Percentiles rank a stretch among this genome's conserved stretches.
Evolutionary conservation across 208 protist genomes (phyloP).

Genomic region (Porcisia deanei): DNA sequence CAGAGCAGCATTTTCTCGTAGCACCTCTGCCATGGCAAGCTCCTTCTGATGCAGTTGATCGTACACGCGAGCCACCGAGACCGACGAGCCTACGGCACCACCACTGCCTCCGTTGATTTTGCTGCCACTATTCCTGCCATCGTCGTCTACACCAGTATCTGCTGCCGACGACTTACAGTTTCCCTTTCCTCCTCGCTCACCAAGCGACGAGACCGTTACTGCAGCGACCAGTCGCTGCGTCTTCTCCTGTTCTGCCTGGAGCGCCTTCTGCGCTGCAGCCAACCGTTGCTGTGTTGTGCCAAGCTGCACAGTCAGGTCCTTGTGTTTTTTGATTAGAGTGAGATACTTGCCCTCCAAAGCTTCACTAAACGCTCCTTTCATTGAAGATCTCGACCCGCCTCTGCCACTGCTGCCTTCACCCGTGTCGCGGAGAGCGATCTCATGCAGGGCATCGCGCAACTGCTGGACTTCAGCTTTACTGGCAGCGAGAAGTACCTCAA

Average conservation of each 20-base stretch:
- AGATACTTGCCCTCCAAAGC: constrained; percentile 72
- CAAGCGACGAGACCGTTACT: constrained; percentile 14
- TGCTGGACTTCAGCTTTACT: constrained; percentile 42
- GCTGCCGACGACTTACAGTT: constrained; percentile 1
- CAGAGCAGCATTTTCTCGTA: constrained; percentile 55
- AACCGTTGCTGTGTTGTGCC: constrained; percentile 22
- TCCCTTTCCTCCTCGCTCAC: constrained; percentile 1
- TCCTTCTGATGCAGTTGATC: constrained; percentile 52
- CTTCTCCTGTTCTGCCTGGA: constrained; percentile 37
- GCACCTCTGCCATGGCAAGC: constrained; percentile 49
- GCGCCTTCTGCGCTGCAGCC: constrained; percentile 37
- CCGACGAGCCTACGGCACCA: constrained; percentile 17
- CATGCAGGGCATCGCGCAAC: constrained; percentile 34
- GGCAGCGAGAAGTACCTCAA: constrained; percentile 12
- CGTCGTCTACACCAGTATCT: background rate
- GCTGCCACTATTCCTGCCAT: background rate
- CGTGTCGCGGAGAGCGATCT: constrained; percentile 15
- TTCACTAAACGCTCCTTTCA: constrained; percentile 22
- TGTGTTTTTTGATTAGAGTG: constrained; percentile 43
- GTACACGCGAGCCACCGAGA: constrained; percentile 48
- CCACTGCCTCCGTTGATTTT: background rate
- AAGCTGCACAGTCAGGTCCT: constrained; percentile 56
- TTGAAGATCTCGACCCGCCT: background rate
- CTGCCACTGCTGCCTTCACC: background rate
- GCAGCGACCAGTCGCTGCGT: constrained; percentile 24